These are phyloP conservation scores for Alternaria dauci DNA, from an alignment of 2,329 filamentous ascomycete genomes.

Conservation along the genomic window DNA sequence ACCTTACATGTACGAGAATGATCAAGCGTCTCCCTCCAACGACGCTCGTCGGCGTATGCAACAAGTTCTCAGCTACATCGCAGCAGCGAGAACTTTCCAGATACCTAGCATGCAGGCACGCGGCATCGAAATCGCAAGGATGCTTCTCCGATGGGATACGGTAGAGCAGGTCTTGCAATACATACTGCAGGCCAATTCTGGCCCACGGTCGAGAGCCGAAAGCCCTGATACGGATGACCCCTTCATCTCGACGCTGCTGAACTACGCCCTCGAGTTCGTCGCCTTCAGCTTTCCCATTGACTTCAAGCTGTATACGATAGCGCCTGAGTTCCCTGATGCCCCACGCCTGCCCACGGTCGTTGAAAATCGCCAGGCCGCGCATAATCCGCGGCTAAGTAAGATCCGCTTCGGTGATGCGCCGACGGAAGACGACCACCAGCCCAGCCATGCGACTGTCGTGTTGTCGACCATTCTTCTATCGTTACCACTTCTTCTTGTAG, in stretches of 20 bases:
- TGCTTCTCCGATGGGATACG: constrained; percentile 69
- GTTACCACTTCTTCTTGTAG: constrained; percentile 72
- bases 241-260: constrained; percentile 64
- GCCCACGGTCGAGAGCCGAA: constrained; percentile 17
- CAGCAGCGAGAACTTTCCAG: constrained; percentile 67
- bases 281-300: constrained; percentile 66
- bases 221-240: constrained; percentile 59
- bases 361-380: constrained; percentile 48
- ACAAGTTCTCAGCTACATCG: constrained; percentile 66
- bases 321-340: constrained; percentile 56
- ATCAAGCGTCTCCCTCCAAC: constrained; percentile 31
- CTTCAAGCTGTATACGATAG: constrained; percentile 66
- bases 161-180: constrained; percentile 69
- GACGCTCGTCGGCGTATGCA: constrained; percentile 49
- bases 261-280: constrained; percentile 66
- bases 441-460: constrained; percentile 55
- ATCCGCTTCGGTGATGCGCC: constrained; percentile 77
- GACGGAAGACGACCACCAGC: constrained; percentile 51
- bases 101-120: constrained; percentile 64
- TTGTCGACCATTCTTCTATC: constrained; percentile 75
- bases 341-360: constrained; percentile 56
- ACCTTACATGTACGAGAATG: constrained; percentile 36
- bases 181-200: constrained; percentile 56
- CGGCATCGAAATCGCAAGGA: constrained; percentile 67
- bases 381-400: constrained; percentile 65